Conservation (phyloP, 495 filamentous ascomycete genomes). For the Penicillium psychrofluorescens region DNA sequence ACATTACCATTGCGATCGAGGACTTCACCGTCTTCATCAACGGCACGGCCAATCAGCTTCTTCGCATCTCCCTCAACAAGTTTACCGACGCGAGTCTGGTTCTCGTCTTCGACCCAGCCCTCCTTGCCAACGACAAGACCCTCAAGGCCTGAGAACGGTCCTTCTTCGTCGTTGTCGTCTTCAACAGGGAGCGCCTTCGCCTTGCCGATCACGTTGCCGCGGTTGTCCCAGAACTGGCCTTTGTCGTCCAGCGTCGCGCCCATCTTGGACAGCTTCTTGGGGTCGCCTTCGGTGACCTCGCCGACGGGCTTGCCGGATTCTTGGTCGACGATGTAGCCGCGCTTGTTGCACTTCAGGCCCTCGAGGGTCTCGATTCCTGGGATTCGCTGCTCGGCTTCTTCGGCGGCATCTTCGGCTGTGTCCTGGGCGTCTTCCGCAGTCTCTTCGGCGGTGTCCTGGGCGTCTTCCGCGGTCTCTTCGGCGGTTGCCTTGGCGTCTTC, state of each 20-base stretch:
- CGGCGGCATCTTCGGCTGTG: conserved; percentile 22
- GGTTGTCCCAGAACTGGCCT: conserved; percentile 56
- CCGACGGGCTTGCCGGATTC: conserved; percentile 47
- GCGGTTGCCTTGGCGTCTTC: conserved; percentile 27
- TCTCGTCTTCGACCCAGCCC: conserved; percentile 53
- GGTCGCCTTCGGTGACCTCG: conserved; percentile 52
- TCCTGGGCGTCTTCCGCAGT: conserved; percentile 23
- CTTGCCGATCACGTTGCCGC: conserved; percentile 52
- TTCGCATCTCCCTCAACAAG: conserved; percentile 56
- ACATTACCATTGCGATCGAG: conserved; percentile 56
- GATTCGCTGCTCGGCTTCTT: conserved; percentile 29
- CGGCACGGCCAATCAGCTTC: conserved; percentile 54
- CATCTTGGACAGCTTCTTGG: conserved; percentile 48
- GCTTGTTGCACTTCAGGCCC: conserved; percentile 54
- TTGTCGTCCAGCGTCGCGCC: conserved; percentile 52
- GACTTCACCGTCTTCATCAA: conserved; percentile 61
- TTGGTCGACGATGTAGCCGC: conserved; percentile 48
- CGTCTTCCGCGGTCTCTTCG: conserved; percentile 2
- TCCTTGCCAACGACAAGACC: conserved; percentile 52
- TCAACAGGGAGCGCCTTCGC: conserved; percentile 53
- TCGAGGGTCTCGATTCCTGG: conserved; percentile 55
- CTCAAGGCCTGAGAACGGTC: conserved; percentile 58
- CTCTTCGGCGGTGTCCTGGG: conserved; percentile 14
- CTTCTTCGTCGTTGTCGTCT: conserved; percentile 46
- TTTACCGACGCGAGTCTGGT: conserved; percentile 50